Evolutionary conservation across 495 filamentous ascomycete genomes (phyloP).

Genomic region (Xylaria castorea): DNA sequence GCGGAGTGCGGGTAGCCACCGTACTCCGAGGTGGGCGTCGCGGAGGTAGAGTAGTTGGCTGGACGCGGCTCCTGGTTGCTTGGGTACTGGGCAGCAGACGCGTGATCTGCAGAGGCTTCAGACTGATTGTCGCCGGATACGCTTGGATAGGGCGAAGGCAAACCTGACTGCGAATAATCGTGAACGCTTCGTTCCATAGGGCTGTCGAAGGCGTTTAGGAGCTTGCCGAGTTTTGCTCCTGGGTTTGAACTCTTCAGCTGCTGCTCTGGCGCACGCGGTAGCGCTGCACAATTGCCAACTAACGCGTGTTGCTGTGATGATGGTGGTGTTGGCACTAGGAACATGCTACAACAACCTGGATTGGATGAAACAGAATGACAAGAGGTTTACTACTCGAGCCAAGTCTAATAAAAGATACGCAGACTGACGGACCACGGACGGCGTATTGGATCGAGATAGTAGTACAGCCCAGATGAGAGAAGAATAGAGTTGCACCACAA

Average conservation of each 20-base stretch:
- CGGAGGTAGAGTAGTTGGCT: constrained; percentile 72
- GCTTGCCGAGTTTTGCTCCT: constrained; percentile 44
- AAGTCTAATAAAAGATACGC: constrained; percentile 39
- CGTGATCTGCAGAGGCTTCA: constrained; percentile 87
- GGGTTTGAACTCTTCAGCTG: constrained; percentile 38
- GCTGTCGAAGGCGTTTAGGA: constrained; percentile 50
- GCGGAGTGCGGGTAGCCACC: constrained; percentile 77
- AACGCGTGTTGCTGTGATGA: constrained; percentile 41
- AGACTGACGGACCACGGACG: constrained; percentile 31
- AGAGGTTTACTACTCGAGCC: constrained; percentile 40
- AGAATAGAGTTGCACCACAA: constrained; percentile 43
- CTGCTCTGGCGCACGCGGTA: constrained; percentile 39
- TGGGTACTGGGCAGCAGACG: constrained; percentile 78
- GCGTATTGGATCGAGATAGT: constrained; percentile 41
- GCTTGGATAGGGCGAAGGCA: constrained; percentile 81
- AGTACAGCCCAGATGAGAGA: constrained; percentile 32
- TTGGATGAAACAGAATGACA: constrained; percentile 34
- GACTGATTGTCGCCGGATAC: constrained; percentile 72
- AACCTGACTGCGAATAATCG: constrained; percentile 99
- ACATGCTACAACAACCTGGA: constrained; percentile 50
- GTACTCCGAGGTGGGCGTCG: constrained; percentile 90
- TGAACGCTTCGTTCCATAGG: constrained; percentile 89
- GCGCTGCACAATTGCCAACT: constrained; percentile 38
- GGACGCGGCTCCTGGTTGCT: constrained; percentile 80
- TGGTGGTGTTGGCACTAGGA: constrained; percentile 47